These are phyloP conservation scores for Danielia reshetovae DNA, from an alignment of 805 yeast genomes.

Conservation along the genomic window DNA sequence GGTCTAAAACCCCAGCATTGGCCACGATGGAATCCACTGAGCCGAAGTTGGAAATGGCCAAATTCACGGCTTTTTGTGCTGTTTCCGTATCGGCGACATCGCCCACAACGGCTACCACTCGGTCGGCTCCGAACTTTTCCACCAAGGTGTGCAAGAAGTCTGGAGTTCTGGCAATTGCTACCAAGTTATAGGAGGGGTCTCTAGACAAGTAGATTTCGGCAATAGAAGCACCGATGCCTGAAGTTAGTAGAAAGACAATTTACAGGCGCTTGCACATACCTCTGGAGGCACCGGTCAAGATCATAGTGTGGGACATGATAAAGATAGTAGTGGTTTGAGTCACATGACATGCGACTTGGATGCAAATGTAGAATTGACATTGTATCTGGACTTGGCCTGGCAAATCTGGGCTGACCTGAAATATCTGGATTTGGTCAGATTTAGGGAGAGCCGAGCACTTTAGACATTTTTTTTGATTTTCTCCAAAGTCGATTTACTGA, in stretches of 20 bases:
- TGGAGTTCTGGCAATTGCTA: slow-evolving; percentile 71
- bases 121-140: slow-evolving; percentile 40
- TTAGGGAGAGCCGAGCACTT: no score
- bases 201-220: slow-evolving; percentile 47
- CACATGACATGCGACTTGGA: no score
- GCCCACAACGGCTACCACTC: slow-evolving; percentile 52
- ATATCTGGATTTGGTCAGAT: no score
- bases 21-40: slow-evolving; percentile 61
- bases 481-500: no score
- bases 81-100: slow-evolving; percentile 51
- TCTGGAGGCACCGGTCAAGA: slow-evolving; percentile 20
- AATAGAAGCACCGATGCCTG: slow-evolving; percentile 80
- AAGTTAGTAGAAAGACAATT: slow-evolving; percentile 47
- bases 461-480: no score
- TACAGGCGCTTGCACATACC: slow-evolving; percentile 25
- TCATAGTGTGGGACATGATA: slow-evolving; percentile 18
- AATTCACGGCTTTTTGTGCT: slow-evolving; percentile 35
- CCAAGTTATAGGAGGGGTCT: slow-evolving; percentile 38
- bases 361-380: no score
- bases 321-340: not conserved
- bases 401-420: no score
- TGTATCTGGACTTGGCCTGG: no score
- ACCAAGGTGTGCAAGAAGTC: slow-evolving; percentile 42
- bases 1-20: slow-evolving; percentile 82
- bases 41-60: slow-evolving; percentile 50